Conservation (phyloP, 495 filamentous ascomycete genomes). For the Aspergillus funiculosus region DNA sequence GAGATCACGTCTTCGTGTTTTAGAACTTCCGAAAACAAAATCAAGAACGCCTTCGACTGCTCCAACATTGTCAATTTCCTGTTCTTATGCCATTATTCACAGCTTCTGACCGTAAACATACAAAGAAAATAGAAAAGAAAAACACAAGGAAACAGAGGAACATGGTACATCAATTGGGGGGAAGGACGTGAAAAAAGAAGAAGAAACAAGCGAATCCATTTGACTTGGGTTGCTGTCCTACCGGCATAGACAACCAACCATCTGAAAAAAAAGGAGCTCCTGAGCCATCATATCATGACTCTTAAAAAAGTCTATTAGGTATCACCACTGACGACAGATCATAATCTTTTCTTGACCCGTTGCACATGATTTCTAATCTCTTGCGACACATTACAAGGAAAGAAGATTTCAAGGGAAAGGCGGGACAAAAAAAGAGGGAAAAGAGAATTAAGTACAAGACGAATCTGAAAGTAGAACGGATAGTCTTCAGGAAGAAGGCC, state of each 20-base stretch:
- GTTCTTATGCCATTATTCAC: not conserved
- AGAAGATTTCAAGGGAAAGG: slow-evolving; percentile 7
- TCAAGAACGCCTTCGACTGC: too few species aligned
- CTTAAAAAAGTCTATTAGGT: slow-evolving; percentile 29
- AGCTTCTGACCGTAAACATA: not conserved
- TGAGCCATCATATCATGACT: slow-evolving; percentile 22
- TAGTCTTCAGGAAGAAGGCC: slow-evolving; percentile 1
- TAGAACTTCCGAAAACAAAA: too few species aligned
- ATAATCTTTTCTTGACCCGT: slow-evolving; percentile 25
- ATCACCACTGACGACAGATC: slow-evolving; percentile 29
- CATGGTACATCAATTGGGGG: too few species aligned
- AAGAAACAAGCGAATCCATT: too few species aligned
- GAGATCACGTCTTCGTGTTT: too few species aligned
- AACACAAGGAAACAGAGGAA: too few species aligned
- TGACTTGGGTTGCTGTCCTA: too few species aligned
- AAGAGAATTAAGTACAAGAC: slow-evolving; percentile 5
- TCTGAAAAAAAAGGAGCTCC: slow-evolving; percentile 5
- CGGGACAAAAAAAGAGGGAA: not conserved
- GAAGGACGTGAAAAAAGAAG: too few species aligned
- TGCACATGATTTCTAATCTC: slow-evolving; percentile 26
- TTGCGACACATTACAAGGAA: slow-evolving; percentile 16
- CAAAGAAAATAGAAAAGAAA: not conserved
- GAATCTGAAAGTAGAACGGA: slow-evolving; percentile 1
- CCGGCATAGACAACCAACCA: not conserved
- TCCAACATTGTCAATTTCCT: not conserved